Percentiles rank a stretch among this genome's conserved stretches.
Evolutionary conservation across 2,329 filamentous ascomycete species (phyloP).

Genomic region (Thelonectria discophora): DNA sequence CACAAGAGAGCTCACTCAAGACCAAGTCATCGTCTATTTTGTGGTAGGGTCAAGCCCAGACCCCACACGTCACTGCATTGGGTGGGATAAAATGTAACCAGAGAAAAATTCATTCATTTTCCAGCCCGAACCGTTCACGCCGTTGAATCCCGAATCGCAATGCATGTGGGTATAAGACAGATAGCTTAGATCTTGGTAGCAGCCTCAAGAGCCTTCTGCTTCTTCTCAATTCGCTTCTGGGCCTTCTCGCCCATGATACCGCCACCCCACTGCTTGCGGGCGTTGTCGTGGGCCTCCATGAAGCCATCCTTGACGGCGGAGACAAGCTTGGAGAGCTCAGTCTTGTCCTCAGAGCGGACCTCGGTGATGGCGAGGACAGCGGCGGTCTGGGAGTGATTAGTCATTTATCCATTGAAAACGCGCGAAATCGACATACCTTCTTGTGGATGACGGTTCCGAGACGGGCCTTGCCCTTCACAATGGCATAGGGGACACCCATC

Average conservation of each 20-base stretch:
- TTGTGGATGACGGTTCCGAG: slow-evolving; percentile 99
- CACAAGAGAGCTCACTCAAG: slow-evolving; percentile 32
- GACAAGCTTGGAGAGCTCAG: slow-evolving; percentile 95
- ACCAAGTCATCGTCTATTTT: slow-evolving; percentile 52
- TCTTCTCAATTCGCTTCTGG: slow-evolving; percentile 79
- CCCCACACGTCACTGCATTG: slow-evolving; percentile 43
- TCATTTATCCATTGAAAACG: background rate
- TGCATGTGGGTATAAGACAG: slow-evolving; percentile 51
- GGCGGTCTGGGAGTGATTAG: slow-evolving; percentile 73
- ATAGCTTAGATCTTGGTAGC: slow-evolving; percentile 94
- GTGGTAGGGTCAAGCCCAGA: slow-evolving; percentile 45
- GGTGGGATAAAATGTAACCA: slow-evolving; percentile 46
- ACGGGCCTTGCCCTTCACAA: slow-evolving; percentile 99
- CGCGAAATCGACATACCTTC: slow-evolving; percentile 70
- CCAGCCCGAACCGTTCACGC: slow-evolving; percentile 54
- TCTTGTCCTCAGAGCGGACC: slow-evolving; percentile 98
- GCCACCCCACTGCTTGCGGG: slow-evolving; percentile 96
- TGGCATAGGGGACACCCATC: slow-evolving; percentile 99
- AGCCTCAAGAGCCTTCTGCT: slow-evolving; percentile 90
- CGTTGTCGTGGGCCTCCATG: slow-evolving; percentile 92
- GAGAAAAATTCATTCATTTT: slow-evolving; percentile 54
- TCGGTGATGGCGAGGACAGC: slow-evolving; percentile 96
- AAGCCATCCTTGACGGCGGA: slow-evolving; percentile 98
- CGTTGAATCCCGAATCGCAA: slow-evolving; percentile 52
- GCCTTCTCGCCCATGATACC: slow-evolving; percentile 99